Evolutionary conservation across 768 basidiomycete species (phyloP), one percentile per base, ranked within the genome.

Genomic region (Serendipita sp.): DNA sequence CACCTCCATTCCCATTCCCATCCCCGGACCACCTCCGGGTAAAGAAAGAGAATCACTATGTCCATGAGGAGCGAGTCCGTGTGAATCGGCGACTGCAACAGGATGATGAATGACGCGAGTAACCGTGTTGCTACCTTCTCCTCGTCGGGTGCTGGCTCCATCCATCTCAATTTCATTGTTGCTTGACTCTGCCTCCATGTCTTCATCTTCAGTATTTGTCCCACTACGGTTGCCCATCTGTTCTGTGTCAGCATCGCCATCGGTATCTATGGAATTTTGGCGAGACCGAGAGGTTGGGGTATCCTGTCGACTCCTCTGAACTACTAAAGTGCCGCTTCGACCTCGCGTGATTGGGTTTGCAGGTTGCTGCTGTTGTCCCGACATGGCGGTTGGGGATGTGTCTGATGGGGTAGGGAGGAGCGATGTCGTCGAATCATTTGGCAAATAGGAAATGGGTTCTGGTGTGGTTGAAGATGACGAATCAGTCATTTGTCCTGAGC

Each of bases 1-100:
- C 66, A 86, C 86, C 64, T 88, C 86, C 28, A 69, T 62, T 11
- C 67, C 68, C 53, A 66, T 64, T 18, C 60, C 68, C 35, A 69
- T 64, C 8, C 63, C 13, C 10, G 63, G 65, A 8, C 67, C 68
- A 34, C 35, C 28, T 30, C 35, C 28, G 10, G 24, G 56, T 30
- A 60, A 10, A 24, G 56, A 60, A 37, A 60, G 56, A 24, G 56
- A 60, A 32, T 60, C 56, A 8, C 10, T 32, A 37, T 38, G 56
- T 11, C 10, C 56, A 37, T 37, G 56, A n/a, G 53, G 53, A 11
- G 56, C 24, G 28, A 60, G 56, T 4, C 16, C 56, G 16, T 60
- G 56, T 32, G 56, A 35, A 54, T 76, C 76, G 51, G 74, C 75
- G 68, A 80, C 79, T 44, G 80, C 78, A 53, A 79, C 68, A 32